Percentiles rank a stretch among this genome's conserved stretches.
Conservation (phyloP, 2,329 filamentous ascomycete species). For the Diaporthe sp. region DNA sequence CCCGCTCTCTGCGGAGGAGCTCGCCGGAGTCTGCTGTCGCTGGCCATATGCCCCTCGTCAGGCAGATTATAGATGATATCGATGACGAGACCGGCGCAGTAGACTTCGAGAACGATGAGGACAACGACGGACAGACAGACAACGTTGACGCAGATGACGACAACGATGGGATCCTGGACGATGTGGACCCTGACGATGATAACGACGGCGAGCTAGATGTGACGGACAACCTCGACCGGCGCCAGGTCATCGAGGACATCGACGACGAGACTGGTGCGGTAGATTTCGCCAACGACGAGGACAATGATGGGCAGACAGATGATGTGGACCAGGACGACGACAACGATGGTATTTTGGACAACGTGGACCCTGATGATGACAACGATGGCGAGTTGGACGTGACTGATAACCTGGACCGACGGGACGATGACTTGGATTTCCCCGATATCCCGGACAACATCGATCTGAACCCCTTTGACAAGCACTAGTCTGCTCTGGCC, state of each 20-base stretch:
- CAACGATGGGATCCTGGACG: not conserved
- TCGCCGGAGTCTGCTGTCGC: not conserved
- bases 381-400: conserved; percentile 6
- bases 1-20: not conserved
- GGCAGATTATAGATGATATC: not conserved
- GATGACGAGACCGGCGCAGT: not conserved
- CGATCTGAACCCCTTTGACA: conserved; percentile 8
- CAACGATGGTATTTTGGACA: not conserved
- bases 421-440: not conserved
- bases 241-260: not conserved
- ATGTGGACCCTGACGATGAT: not conserved
- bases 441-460: not conserved
- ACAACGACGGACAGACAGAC: not conserved
- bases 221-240: not conserved
- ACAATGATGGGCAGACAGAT: not conserved
- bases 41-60: not conserved
- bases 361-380: conserved; percentile 3
- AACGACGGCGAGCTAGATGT: conserved; percentile 15
- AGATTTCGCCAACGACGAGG: not conserved
- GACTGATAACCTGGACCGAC: not conserved
- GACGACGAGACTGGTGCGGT: not conserved
- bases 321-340: not conserved
- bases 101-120: conserved; percentile 8
- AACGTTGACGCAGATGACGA: not conserved
- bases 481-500: not conserved